phyloP scores from a whole-genome alignment of 768 basidiomycete species.

The Tylopilus sp. region DNA sequence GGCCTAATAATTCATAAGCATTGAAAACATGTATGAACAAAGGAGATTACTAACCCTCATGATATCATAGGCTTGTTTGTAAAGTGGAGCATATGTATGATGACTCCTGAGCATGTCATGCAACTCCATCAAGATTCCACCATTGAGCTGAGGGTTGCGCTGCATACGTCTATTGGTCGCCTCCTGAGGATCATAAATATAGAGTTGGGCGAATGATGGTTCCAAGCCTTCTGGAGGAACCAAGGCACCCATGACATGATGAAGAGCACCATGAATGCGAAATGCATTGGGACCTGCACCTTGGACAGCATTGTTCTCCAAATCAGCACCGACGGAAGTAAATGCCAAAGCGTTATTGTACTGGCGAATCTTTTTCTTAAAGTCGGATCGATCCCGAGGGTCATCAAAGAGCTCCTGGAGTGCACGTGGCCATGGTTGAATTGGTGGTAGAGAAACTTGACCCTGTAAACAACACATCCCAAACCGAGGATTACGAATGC shows the following conservation, averaged over 20 bases:
- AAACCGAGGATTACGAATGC: constrained; percentile 9
- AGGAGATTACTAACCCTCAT: constrained; percentile 6
- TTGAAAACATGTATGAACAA: neutral
- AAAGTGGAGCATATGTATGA: constrained; percentile 31
- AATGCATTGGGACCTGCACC: constrained; percentile 17
- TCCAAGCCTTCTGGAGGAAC: constrained; percentile 12
- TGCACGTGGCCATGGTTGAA: constrained; percentile 18
- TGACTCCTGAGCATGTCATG: constrained; percentile 20
- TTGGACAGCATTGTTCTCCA: neutral
- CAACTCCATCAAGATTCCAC: constrained; percentile 18
- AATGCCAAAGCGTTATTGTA: constrained; percentile 33
- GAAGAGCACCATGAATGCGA: constrained; percentile 35
- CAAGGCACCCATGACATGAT: constrained; percentile 36
- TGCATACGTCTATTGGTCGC: constrained; percentile 30
- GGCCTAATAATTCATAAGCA: neutral
- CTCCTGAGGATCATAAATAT: constrained; percentile 37
- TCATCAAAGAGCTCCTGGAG: constrained; percentile 15
- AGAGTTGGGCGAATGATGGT: constrained; percentile 40
- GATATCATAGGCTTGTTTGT: constrained; percentile 33
- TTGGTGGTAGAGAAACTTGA: constrained; percentile 18
- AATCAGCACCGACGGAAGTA: constrained; percentile 2
- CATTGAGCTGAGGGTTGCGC: constrained; percentile 22
- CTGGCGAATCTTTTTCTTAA: constrained; percentile 35
- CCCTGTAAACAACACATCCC: constrained; percentile 29
- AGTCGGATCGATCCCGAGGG: constrained; percentile 7